Base-by-base conservation (phyloP, 1,284 basidiomycete genomes). In the Mycena sp. region DNA sequence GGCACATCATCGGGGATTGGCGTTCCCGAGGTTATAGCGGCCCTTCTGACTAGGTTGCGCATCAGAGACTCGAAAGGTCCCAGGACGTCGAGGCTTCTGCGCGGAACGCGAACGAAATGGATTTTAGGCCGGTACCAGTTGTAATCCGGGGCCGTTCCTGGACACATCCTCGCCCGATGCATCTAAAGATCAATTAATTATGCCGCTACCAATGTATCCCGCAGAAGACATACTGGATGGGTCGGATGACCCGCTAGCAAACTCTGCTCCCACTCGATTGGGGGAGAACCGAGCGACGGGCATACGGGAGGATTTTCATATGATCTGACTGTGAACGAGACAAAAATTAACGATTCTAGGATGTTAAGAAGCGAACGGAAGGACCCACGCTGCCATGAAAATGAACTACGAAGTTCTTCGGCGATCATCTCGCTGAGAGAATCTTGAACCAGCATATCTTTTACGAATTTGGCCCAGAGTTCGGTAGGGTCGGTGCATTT, bases 231-330 rank as follows among this genome's bases (percentile, higher is more conserved):
- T 69, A 84, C 84, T 12, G 84, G 84, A 64, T 86, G 84, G 1
- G 84, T 85, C 16, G 84, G 83, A 68, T 86, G 84, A 1, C 84
- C 84, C 21, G 82, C 79, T 14, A 85, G 78, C 7, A 85, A 75
- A 65, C 82, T 83, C 68, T 85, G 83, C 67, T 86, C 84, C 82
- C 83, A 86, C 67, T 81, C 76, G 56, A 85, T 81, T 3, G 80
- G 70, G n/a, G 76, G 46, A 19, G 81, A 81, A 23, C 65, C 59
- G 32, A 83, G 67, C 29, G 72, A 72, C 19, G 83, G 84, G 55
- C 78, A 80, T 37, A 25, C 45, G 6, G 83, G 80, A 26, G 81
- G 80, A 46, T 75, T 75, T 52, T 75, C 74, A 66, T 80, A 85
- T 4, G 81, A 75, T 5, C 75, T 44, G 17, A 74, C 83, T 85